Conservation (phyloP, 805 yeast species). For the Candida lessepsii region DNA sequence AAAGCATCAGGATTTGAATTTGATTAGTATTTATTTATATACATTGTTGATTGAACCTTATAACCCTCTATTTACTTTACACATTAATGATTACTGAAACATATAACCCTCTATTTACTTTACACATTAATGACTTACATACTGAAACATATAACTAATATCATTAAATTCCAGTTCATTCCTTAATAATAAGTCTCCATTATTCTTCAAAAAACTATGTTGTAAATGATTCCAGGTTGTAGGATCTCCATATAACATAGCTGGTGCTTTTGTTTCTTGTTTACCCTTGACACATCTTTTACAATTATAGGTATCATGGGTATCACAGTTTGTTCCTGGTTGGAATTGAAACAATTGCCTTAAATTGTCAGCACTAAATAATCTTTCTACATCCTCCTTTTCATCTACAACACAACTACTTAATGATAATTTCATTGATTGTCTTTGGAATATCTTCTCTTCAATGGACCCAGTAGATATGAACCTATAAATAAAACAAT, state of each 20-base stretch:
- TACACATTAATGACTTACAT: constrained; percentile 52
- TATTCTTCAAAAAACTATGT: constrained; percentile 55
- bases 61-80: too few species aligned
- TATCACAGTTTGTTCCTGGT: constrained; percentile 71
- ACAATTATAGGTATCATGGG: constrained; percentile 90
- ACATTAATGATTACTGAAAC: too few species aligned
- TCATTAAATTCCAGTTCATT: constrained; percentile 71
- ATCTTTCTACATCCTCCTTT: constrained; percentile 89
- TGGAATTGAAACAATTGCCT: constrained; percentile 72
- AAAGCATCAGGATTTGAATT: constrained; percentile 41
- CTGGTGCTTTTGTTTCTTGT: constrained; percentile 66
- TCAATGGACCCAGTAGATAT: constrained; percentile 94
- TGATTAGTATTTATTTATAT: constrained; percentile 7
- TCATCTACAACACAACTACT: constrained; percentile 97
- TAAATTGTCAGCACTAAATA: constrained; percentile 80
- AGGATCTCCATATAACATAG: constrained; percentile 96
- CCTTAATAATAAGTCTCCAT: constrained; percentile 74
- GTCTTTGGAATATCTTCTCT: constrained; percentile 94
- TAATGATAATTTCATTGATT: constrained; percentile 87
- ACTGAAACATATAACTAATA: constrained; percentile 87
- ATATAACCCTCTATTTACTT: too few species aligned
- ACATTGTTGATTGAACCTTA: too few species aligned
- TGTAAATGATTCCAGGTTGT: constrained; percentile 95
- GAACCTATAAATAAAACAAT: constrained; percentile 91
- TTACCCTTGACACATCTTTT: constrained; percentile 60